These are phyloP conservation scores for Amanita exitialis DNA, from an alignment of 768 basidiomycete genomes.

Conservation along the genomic window DNA sequence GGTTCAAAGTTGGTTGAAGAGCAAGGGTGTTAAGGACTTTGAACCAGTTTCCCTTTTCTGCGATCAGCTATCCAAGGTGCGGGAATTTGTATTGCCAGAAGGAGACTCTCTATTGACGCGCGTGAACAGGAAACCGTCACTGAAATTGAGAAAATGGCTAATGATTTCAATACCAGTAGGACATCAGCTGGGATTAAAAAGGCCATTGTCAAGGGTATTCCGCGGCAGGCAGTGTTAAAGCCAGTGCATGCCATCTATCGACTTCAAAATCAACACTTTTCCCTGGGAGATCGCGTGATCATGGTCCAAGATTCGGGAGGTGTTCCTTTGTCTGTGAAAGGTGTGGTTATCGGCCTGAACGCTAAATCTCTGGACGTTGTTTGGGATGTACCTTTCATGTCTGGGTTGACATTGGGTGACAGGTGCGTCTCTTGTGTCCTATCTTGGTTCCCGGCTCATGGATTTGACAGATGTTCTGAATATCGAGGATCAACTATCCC, in stretches of 20 bases:
- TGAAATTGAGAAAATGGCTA: slow-evolving; percentile 71
- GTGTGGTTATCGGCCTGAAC: slow-evolving; percentile 87
- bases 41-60: slow-evolving; percentile 90
- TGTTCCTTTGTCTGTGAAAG: slow-evolving; percentile 85
- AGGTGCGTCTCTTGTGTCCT: slow-evolving; percentile 35
- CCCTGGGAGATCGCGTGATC: slow-evolving; percentile 85
- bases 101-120: background rate
- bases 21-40: slow-evolving; percentile 80
- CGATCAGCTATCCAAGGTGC: slow-evolving; percentile 84
- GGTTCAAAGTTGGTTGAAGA: slow-evolving; percentile 77
- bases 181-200: slow-evolving; percentile 66
- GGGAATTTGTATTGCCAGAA: background rate
- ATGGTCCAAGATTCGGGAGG: slow-evolving; percentile 95
- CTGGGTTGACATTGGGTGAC: slow-evolving; percentile 78
- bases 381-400: slow-evolving; percentile 95
- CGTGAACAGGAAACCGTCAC: slow-evolving; percentile 56
- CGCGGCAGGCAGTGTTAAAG: slow-evolving; percentile 87
- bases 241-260: slow-evolving; percentile 85
- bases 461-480: slow-evolving; percentile 60
- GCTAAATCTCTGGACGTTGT: slow-evolving; percentile 86
- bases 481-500: slow-evolving; percentile 88
- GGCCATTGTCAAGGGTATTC: slow-evolving; percentile 88
- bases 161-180: slow-evolving; percentile 53
- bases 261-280: slow-evolving; percentile 81
- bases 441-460: slow-evolving; percentile 1